Conservation (phyloP, 139 green algal genomes). For the Coelastrella sp. region DNA sequence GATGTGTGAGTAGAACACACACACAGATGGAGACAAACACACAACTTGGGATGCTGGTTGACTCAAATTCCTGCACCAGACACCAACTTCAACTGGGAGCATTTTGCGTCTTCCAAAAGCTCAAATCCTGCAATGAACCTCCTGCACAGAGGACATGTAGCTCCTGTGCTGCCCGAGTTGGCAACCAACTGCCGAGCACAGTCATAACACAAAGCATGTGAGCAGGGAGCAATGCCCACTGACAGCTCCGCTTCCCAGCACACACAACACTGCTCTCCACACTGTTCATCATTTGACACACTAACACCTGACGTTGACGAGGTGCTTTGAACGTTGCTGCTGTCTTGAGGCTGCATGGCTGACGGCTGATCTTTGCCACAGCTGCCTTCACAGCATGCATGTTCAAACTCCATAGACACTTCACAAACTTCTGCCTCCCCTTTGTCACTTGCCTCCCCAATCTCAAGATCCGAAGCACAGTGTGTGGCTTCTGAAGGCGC, state of each 20-base stretch:
- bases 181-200: slow-evolving; percentile 36
- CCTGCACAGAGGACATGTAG: slow-evolving; percentile 34
- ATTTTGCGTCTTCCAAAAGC: background rate
- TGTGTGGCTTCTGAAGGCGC: no score
- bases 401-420: no score
- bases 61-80: slow-evolving; percentile 2
- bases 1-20: no score
- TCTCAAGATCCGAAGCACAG: no score
- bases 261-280: slow-evolving; percentile 38
- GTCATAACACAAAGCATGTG: slow-evolving; percentile 22
- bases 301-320: no score
- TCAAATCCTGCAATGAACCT: background rate
- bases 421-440: no score
- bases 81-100: background rate
- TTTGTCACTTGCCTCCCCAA: no score
- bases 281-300: background rate
- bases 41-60: background rate
- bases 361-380: background rate
- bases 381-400: background rate
- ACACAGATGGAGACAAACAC: background rate
- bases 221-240: background rate
- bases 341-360: background rate
- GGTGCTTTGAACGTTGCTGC: no score
- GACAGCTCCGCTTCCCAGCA: slow-evolving; percentile 25
- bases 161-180: background rate